A percentile compares a stretch with the other conserved stretches of the same genome.
These are phyloP conservation scores for Ceratobasidium sp. DNA, from an alignment of 1,284 basidiomycete species.

Conservation along the genomic window DNA sequence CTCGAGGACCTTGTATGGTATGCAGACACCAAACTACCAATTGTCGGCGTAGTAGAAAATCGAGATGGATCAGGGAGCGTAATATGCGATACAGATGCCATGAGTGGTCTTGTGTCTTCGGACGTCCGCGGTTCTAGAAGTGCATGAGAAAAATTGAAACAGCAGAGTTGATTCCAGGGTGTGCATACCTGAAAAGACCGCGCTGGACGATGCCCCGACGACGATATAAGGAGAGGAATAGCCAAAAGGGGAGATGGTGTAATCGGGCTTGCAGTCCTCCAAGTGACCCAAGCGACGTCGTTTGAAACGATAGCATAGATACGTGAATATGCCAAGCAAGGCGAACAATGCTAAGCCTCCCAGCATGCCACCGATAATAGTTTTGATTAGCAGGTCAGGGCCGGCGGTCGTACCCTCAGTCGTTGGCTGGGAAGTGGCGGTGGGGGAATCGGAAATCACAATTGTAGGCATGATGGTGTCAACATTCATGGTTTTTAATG, in stretches of 20 bases:
- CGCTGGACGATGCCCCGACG: background rate
- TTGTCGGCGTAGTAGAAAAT: background rate
- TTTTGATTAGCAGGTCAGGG: background rate
- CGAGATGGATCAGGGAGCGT: background rate
- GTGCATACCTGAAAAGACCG: constrained; percentile 2
- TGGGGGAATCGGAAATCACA: background rate
- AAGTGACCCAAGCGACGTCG: background rate
- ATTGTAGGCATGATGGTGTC: background rate
- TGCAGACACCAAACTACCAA: background rate
- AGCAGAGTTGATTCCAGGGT: no score
- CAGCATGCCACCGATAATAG: background rate
- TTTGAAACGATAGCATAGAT: background rate
- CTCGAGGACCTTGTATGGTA: background rate
- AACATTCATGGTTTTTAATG: background rate
- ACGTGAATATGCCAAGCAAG: background rate
- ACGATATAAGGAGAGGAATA: constrained; percentile 2
- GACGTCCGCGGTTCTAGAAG: background rate
- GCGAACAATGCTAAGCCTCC: background rate
- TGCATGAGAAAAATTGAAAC: background rate
- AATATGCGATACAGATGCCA: background rate
- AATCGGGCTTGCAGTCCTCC: background rate
- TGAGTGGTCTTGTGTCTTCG: constrained; percentile 6
- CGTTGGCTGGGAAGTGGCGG: background rate
- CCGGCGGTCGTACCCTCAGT: no score
- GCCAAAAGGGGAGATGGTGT: background rate